Percentiles rank a stretch among this genome's conserved stretches.
These are phyloP conservation scores for Naegleria fowleri DNA, from an alignment of 208 protist species.

Conservation along the genomic window DNA sequence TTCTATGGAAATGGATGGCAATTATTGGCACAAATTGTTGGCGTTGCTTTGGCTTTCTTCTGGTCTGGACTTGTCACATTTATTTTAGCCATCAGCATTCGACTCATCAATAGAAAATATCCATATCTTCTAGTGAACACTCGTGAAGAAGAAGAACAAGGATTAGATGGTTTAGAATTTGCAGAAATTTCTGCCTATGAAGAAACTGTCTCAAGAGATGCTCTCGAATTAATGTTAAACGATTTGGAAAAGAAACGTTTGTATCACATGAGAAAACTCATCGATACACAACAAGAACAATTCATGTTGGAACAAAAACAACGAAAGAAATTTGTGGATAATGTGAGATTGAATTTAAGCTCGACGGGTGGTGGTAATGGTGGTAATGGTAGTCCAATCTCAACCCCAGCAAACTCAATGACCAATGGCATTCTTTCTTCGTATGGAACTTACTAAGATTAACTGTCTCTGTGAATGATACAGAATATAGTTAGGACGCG, in stretches of 20 bases:
- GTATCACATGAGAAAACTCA: neutral
- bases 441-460: no score
- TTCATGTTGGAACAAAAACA: neutral
- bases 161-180: conserved; percentile 31
- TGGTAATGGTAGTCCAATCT: no score
- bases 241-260: neutral
- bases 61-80: conserved; percentile 38
- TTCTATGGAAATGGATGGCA: conserved; percentile 35
- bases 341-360: neutral
- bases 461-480: no score
- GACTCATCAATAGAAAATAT: conserved; percentile 9
- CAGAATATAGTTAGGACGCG: no score
- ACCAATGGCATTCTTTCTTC: no score
- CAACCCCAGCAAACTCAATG: no score
- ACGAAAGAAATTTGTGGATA: neutral
- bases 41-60: conserved; percentile 24
- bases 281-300: conserved; percentile 6
- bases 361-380: no score
- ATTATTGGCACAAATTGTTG: conserved; percentile 42
- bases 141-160: conserved; percentile 23
- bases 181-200: conserved; percentile 20
- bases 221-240: neutral
- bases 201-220: neutral
- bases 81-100: conserved; percentile 23
- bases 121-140: conserved; percentile 11